Percentiles rank a stretch among this genome's conserved stretches.
phyloP scores from a whole-genome alignment of 1,284 basidiomycete species.

The Neonothopanus nambi region DNA sequence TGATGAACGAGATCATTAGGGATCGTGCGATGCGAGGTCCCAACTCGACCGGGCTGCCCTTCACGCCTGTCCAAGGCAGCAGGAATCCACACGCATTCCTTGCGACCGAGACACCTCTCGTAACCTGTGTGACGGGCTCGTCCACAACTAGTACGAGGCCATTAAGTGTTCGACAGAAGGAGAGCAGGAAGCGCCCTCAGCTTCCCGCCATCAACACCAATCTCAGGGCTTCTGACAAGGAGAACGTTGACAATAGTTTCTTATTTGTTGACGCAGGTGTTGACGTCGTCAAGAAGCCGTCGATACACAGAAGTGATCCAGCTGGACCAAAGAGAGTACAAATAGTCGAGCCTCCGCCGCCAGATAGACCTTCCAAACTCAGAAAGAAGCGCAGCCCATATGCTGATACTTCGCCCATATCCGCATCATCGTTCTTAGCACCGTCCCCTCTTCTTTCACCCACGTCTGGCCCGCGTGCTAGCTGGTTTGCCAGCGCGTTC shows the following conservation, averaged over 20 bases:
- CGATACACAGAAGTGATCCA: constrained; percentile 34
- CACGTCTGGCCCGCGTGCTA: constrained; percentile 61
- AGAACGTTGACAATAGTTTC: constrained; percentile 30
- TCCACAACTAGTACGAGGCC: constrained; percentile 24
- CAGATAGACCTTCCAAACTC: constrained; percentile 37
- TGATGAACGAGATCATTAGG: constrained; percentile 18
- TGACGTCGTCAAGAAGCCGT: constrained; percentile 41
- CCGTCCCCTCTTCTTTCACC: constrained; percentile 35
- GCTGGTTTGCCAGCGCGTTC: constrained; percentile 91
- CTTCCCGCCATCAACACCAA: constrained; percentile 22
- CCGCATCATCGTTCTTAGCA: constrained; percentile 39
- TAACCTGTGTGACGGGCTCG: background rate
- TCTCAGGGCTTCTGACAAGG: constrained; percentile 29
- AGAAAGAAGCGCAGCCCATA: constrained; percentile 47
- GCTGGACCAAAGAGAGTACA: constrained; percentile 41
- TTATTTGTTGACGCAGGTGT: constrained; percentile 17
- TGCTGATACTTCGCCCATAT: constrained; percentile 27
- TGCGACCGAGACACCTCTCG: background rate
- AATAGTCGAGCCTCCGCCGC: constrained; percentile 50
- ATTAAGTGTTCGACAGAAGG: constrained; percentile 27
- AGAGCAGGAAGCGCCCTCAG: constrained; percentile 16
- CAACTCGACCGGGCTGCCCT: too few relatives aligned
- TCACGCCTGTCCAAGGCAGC: background rate
- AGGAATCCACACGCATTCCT: background rate
- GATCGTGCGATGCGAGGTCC: constrained; percentile 7